Percentiles rank a stretch among this genome's conserved stretches.
Conservation (phyloP, 208 protist species). For the Trypanosoma rangeli region DNA sequence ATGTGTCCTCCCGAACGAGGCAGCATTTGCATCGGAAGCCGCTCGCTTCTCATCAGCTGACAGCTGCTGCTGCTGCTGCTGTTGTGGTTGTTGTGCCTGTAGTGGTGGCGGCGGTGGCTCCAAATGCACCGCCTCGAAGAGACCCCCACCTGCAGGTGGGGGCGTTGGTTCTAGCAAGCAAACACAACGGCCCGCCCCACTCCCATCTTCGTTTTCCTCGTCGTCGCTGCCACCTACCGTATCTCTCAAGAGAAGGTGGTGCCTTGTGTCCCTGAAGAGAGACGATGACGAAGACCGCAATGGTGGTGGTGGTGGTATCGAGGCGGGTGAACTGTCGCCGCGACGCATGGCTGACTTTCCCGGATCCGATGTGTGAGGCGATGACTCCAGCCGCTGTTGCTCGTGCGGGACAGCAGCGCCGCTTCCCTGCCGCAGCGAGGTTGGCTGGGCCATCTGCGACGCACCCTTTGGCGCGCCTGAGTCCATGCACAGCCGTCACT, state of each 20-base stretch:
- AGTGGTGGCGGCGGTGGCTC: background rate
- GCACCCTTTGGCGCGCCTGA: too few species aligned
- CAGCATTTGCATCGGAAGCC: background rate
- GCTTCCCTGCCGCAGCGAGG: background rate
- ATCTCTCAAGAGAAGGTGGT: background rate
- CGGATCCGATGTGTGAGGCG: background rate
- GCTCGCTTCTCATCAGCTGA: background rate
- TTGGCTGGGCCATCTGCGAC: background rate
- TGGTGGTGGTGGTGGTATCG: background rate
- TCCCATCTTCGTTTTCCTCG: background rate
- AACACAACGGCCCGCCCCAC: conserved; percentile 14
- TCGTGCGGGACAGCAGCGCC: background rate
- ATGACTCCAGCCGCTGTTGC: background rate
- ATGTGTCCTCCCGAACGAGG: background rate
- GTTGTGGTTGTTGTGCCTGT: background rate
- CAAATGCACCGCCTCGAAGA: background rate
- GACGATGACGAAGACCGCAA: background rate
- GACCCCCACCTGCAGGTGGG: conserved; percentile 7
- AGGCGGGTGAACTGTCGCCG: background rate
- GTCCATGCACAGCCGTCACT: too few species aligned
- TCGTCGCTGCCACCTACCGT: background rate
- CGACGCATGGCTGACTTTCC: background rate
- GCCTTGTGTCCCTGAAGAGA: background rate
- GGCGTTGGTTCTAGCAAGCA: conserved; percentile 20
- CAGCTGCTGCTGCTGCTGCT: background rate